Base-by-base conservation (phyloP, 306 rosid species). In the Ziziphus jujuba region DNA sequence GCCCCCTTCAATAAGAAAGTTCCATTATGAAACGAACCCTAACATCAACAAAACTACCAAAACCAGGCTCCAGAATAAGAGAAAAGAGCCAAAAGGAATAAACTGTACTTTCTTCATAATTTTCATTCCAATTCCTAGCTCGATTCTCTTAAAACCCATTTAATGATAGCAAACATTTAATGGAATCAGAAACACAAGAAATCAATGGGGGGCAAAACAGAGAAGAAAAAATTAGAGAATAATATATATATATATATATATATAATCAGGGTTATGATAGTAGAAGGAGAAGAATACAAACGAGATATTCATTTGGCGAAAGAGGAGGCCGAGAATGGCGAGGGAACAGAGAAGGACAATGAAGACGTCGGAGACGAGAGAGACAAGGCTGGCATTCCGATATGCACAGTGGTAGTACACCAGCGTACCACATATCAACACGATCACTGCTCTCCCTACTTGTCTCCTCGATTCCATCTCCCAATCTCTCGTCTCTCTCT, bases 321-420 rank as follows among this genome's bases (percentile, higher is more conserved):
- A 93, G 80, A 90, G 96, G 61, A 93, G 96, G 49, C 96, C 98
- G 55, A 93, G 89, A 72, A 93, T 90, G 71, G 98, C 98, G 77
- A 93, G 97, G 7, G 98, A 93, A 57, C 96, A 90, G 65, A 93
- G 93, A 40, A 90, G 91, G 61, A 93, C 97, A 67, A 93, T 93
- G 81, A 93, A 79, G 66, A 93, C 95, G 25, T 93, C 98, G 63
- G 98, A 84, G 65, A 88, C 45, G 17, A 93, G 90, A 64, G 98
- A 88, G 44, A 93, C 63, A 44, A 90, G 38, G 67, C 85, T 79
- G 3, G 96, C 83, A 71, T 90, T 77, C 6, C 89, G 84, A 71
- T 59, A 87, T 1, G 91, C 97, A 59, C 98, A 93, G 84, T 93
- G 97, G 73, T 93, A 93, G 70, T 93, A 93, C 0, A 93, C 89